Conservation (phyloP, 2,329 filamentous ascomycete species). For the Penicillium corylophilum region DNA sequence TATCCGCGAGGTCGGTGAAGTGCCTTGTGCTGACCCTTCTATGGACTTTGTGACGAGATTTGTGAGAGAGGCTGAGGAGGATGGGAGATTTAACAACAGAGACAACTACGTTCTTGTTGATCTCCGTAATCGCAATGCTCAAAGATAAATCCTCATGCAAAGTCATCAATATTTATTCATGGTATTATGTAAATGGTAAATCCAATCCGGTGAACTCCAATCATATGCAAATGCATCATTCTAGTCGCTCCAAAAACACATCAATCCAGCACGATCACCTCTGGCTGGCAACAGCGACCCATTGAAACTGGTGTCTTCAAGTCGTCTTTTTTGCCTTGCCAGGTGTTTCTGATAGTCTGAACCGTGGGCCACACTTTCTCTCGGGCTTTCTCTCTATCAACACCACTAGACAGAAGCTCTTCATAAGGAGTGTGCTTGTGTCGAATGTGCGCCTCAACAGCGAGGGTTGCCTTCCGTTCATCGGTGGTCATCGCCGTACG, state of each 20-base stretch:
- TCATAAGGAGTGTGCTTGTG: constrained; percentile 46
- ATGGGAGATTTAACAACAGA: background rate
- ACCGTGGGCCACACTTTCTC: constrained; percentile 32
- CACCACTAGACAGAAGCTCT: constrained; percentile 27
- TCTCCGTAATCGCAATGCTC: background rate
- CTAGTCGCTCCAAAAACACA: background rate
- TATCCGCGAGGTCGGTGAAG: background rate
- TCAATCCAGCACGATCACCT: background rate
- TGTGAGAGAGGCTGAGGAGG: background rate
- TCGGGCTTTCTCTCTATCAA: constrained; percentile 30
- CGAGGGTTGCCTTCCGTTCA: constrained; percentile 36
- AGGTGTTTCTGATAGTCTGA: constrained; percentile 28
- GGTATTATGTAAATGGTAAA: background rate
- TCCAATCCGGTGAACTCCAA: background rate
- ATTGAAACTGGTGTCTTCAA: no score
- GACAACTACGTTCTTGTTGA: background rate
- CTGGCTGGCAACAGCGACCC: background rate
- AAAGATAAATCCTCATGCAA: background rate
- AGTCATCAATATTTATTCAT: background rate
- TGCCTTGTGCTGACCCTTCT: background rate
- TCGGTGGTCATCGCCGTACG: constrained; percentile 34
- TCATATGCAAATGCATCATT: background rate
- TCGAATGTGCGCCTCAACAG: constrained; percentile 46
- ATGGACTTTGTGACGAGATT: background rate
- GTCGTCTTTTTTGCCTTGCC: constrained; percentile 24